A percentile compares a stretch with the other conserved stretches of the same genome.
These are phyloP conservation scores for Trypanosoma boissoni DNA, from an alignment of 208 protist species.

Conservation along the genomic window DNA sequence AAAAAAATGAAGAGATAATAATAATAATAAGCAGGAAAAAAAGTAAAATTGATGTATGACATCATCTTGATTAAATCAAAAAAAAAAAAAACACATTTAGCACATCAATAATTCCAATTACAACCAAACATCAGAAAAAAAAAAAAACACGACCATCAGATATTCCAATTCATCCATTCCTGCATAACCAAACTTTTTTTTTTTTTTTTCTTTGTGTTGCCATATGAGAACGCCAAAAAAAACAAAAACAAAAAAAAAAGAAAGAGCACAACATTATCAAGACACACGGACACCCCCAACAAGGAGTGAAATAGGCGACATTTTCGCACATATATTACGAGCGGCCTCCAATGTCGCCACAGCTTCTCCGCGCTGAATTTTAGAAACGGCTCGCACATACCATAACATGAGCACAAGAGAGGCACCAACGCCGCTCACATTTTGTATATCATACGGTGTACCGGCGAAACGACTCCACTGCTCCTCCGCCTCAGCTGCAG, in stretches of 20 bases:
- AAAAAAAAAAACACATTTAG: constrained; percentile 4
- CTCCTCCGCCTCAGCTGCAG: constrained; percentile 5
- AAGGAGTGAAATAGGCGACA: constrained; percentile 44
- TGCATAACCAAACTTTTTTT: too few relatives aligned
- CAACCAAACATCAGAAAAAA: too few relatives aligned
- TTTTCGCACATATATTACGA: constrained; percentile 30
- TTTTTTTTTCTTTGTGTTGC: too few relatives aligned
- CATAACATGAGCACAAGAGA: constrained; percentile 43
- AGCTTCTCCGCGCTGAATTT: constrained; percentile 48
- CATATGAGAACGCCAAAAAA: too few relatives aligned
- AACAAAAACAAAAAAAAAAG: constrained; percentile 5
- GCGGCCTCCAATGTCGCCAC: constrained; percentile 35
- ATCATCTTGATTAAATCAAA: constrained; percentile 9
- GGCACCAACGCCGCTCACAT: constrained; percentile 38
- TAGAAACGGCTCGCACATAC: constrained; percentile 59
- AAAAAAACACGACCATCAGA: too few relatives aligned
- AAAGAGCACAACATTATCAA: not conserved
- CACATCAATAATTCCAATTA: too few relatives aligned
- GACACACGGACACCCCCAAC: constrained; percentile 12
- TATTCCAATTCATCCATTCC: too few relatives aligned
- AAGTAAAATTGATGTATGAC: not conserved
- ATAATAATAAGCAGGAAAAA: constrained; percentile 8
- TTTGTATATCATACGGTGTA: not conserved
- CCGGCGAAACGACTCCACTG: not conserved
- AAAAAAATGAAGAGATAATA: constrained; percentile 2